Conservation (phyloP, 129 eudicot genomes). For the Ambrosia trifida region DNA sequence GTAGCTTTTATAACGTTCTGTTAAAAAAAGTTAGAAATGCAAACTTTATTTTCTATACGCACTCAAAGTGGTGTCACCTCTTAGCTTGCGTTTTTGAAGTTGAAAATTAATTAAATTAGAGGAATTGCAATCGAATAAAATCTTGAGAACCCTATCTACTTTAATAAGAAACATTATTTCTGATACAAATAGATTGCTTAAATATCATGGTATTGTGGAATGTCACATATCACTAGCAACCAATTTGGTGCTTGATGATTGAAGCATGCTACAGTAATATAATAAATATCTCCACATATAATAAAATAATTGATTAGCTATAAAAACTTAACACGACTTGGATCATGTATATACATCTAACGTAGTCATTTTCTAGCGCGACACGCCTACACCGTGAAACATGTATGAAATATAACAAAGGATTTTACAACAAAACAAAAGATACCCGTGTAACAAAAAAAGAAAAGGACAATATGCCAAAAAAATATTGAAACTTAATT, state of each 20-base stretch:
- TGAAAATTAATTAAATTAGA: conserved; percentile 9
- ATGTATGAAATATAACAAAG: too few species aligned
- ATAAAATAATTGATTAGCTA: background rate
- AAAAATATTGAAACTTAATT: too few species aligned
- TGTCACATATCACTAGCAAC: conserved; percentile 36
- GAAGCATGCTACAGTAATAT: conserved; percentile 20
- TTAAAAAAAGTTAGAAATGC: background rate
- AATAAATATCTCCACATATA: background rate
- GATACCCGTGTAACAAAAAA: too few species aligned
- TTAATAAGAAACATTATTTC: conserved; percentile 27
- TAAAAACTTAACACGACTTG: background rate
- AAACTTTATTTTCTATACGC: background rate
- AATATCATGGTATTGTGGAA: conserved; percentile 29
- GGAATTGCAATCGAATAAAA: conserved; percentile 30
- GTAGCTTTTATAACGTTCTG: too few species aligned
- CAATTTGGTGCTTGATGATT: conserved; percentile 36
- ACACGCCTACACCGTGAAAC: too few species aligned
- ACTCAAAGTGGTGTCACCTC: conserved; percentile 11
- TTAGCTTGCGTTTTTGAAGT: conserved; percentile 11
- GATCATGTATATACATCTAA: too few species aligned
- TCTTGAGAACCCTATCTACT: conserved; percentile 35
- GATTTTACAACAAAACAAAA: too few species aligned
- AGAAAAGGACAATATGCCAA: too few species aligned
- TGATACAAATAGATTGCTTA: conserved; percentile 23
- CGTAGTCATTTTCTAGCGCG: too few species aligned